These are phyloP conservation scores for Pezicula rhizophila DNA, from an alignment of 2,329 filamentous ascomycete species.

Conservation along the genomic window DNA sequence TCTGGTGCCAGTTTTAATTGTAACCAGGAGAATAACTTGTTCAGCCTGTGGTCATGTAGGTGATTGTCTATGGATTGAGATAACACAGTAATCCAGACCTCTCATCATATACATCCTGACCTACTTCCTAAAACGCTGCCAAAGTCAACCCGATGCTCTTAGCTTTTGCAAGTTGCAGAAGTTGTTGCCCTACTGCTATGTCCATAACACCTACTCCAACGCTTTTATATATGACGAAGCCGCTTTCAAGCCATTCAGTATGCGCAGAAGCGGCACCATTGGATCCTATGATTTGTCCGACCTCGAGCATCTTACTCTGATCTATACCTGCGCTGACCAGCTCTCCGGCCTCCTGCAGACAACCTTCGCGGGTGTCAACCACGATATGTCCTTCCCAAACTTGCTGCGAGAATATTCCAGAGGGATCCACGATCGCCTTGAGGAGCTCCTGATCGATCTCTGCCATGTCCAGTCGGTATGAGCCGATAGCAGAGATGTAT, in stretches of 20 bases:
- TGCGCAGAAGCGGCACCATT: too few relatives aligned
- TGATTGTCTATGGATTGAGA: too few relatives aligned
- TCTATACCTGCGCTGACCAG: slow-evolving; percentile 68
- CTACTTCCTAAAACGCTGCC: too few relatives aligned
- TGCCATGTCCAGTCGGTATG: slow-evolving; percentile 62
- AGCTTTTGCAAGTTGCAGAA: neutral
- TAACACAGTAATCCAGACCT: too few relatives aligned
- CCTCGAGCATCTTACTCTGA: slow-evolving; percentile 70
- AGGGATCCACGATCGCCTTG: too few relatives aligned
- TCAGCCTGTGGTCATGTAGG: too few relatives aligned
- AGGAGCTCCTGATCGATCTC: slow-evolving; percentile 68
- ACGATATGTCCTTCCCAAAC: too few relatives aligned
- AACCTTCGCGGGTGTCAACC: slow-evolving; percentile 70
- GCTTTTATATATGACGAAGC: slow-evolving; percentile 60
- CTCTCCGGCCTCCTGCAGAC: slow-evolving; percentile 75
- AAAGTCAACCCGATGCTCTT: neutral
- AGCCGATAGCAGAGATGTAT: slow-evolving; percentile 64
- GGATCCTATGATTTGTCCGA: slow-evolving; percentile 79
- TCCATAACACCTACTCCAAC: slow-evolving; percentile 60
- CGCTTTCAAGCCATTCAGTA: slow-evolving; percentile 37
- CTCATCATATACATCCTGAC: too few relatives aligned
- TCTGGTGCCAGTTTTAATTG: too few relatives aligned
- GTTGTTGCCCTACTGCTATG: slow-evolving; percentile 40
- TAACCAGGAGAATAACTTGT: too few relatives aligned
- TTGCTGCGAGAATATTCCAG: too few relatives aligned